Conservation (phyloP, 257 asterid genomes). For the Lycium barbarum region DNA sequence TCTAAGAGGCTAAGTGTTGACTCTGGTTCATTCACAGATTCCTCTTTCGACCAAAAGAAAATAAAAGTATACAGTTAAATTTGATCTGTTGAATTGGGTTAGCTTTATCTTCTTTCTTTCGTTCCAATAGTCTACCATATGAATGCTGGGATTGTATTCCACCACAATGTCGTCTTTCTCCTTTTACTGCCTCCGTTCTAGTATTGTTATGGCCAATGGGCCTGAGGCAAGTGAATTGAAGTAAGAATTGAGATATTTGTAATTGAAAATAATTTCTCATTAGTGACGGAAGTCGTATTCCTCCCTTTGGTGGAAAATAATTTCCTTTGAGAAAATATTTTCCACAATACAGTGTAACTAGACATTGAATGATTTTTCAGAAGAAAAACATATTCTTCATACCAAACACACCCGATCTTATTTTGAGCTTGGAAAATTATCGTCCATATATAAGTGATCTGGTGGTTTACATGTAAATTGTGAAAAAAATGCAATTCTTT, state of each 20-base stretch:
- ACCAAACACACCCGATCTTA: neutral
- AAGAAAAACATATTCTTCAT: neutral
- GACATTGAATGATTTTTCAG: neutral
- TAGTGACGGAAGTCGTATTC: neutral
- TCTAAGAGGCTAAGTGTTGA: neutral
- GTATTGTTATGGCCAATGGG: neutral
- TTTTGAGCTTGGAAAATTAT: slow-evolving; percentile 4
- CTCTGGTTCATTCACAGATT: neutral
- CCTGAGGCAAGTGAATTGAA: neutral
- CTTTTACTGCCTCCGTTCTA: neutral
- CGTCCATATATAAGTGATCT: slow-evolving; percentile 1
- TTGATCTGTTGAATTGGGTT: slow-evolving; percentile 16
- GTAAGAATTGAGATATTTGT: slow-evolving; percentile 17
- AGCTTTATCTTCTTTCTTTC: neutral
- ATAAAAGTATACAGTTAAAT: neutral
- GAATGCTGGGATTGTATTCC: slow-evolving; percentile 3
- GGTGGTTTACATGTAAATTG: neutral
- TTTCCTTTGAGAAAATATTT: neutral
- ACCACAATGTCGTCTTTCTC: neutral
- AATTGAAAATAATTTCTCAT: slow-evolving; percentile 9
- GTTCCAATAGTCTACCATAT: neutral
- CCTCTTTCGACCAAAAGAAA: neutral
- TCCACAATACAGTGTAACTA: neutral
- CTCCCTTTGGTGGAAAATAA: slow-evolving; percentile 15
- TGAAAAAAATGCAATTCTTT: neutral